These are phyloP conservation scores for Tinospora cordifolia DNA, from an alignment of 164 flowering plant genomes.

Conservation along the genomic window DNA sequence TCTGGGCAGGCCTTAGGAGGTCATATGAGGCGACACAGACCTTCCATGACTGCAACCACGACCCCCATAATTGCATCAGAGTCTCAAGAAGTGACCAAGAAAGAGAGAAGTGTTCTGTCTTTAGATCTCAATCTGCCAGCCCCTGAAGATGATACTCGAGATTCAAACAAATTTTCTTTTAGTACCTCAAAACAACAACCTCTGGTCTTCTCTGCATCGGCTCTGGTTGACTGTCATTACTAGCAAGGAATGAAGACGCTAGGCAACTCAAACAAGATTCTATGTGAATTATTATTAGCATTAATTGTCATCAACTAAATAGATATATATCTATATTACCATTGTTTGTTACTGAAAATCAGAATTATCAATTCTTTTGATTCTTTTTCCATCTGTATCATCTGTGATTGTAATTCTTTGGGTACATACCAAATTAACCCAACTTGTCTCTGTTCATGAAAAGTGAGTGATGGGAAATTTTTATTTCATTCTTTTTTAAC, in stretches of 20 bases:
- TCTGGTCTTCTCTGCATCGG: slow-evolving; percentile 26
- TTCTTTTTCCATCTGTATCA: background rate
- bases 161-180: slow-evolving; percentile 19
- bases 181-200: slow-evolving; percentile 28
- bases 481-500: slow-evolving; percentile 26
- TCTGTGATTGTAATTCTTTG: background rate
- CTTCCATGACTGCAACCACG: slow-evolving; percentile 18
- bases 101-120: slow-evolving; percentile 22
- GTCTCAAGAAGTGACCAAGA: slow-evolving; percentile 16
- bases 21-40: slow-evolving; percentile 72
- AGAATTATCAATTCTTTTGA: slow-evolving; percentile 15
- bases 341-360: background rate
- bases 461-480: background rate
- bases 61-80: slow-evolving; percentile 17
- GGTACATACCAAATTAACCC: slow-evolving; percentile 20
- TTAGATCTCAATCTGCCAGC: slow-evolving; percentile 73
- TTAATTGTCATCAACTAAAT: background rate
- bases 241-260: slow-evolving; percentile 4
- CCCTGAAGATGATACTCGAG: slow-evolving; percentile 40
- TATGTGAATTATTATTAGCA: slow-evolving; percentile 14
- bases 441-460: slow-evolving; percentile 33
- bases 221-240: slow-evolving; percentile 41
- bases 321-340: background rate
- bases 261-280: background rate
- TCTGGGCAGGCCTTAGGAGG: slow-evolving; percentile 85